These are phyloP conservation scores for Ocimum tenuiflorum DNA, from an alignment of 257 asterid genomes.

Conservation along the genomic window DNA sequence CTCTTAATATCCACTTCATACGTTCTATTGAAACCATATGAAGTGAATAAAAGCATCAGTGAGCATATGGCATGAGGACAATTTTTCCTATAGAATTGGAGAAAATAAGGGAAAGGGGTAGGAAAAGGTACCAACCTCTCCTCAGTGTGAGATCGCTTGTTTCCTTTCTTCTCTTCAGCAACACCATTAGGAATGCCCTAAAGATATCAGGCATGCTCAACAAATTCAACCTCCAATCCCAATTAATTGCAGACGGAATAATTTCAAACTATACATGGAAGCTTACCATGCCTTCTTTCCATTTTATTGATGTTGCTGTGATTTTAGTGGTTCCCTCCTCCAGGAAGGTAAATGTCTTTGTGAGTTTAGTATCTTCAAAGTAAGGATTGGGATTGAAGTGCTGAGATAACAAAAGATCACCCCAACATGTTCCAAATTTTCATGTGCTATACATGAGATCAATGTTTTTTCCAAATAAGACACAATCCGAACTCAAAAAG, in stretches of 20 bases:
- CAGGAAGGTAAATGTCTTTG: slow-evolving; percentile 71
- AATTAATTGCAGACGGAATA: not conserved
- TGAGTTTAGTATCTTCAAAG: slow-evolving; percentile 72
- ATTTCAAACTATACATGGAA: slow-evolving; percentile 2
- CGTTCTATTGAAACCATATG: not conserved
- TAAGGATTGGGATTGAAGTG: slow-evolving; percentile 72
- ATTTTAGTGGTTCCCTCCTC: slow-evolving; percentile 82
- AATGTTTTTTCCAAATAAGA: not conserved
- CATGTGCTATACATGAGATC: not conserved
- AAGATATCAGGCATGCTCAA: slow-evolving; percentile 28
- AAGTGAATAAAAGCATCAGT: not conserved
- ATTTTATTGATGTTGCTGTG: slow-evolving; percentile 72
- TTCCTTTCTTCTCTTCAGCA: slow-evolving; percentile 74
- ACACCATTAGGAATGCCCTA: slow-evolving; percentile 72
- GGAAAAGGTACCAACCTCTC: slow-evolving; percentile 54
- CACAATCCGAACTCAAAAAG: not conserved
- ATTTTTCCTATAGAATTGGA: not conserved
- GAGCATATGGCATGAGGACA: not conserved
- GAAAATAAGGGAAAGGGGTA: not conserved
- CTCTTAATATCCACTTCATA: not conserved
- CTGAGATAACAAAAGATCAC: slow-evolving; percentile 28
- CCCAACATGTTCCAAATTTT: slow-evolving; percentile 9
- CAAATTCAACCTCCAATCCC: slow-evolving; percentile 8
- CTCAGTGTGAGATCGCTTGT: slow-evolving; percentile 63
- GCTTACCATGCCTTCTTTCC: slow-evolving; percentile 93